Percentiles rank a stretch among this genome's conserved stretches.
Evolutionary conservation across 169 alveolate genomes (phyloP).

Genomic region (Eimeria falciformis): DNA sequence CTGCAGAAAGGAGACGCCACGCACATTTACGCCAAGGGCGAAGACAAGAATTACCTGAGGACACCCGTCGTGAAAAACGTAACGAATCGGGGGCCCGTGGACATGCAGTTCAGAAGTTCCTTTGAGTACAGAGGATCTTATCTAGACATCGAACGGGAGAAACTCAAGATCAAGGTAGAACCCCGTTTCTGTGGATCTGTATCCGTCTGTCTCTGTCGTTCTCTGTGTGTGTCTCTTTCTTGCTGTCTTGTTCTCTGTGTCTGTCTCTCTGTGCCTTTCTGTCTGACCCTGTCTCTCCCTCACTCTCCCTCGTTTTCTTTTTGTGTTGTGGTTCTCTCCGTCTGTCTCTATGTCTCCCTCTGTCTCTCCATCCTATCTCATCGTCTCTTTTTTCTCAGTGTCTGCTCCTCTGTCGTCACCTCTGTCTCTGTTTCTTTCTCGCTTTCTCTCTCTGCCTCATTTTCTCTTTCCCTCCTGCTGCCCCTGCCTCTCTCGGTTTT

Average conservation of each 20-base stretch:
- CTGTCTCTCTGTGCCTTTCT: background rate
- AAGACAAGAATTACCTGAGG: slow-evolving; percentile 52
- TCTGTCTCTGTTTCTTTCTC: background rate
- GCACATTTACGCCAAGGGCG: slow-evolving; percentile 59
- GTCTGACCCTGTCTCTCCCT: background rate
- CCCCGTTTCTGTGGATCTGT: too few relatives aligned
- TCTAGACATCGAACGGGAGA: slow-evolving; percentile 70
- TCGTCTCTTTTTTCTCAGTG: background rate
- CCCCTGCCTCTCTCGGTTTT: too few relatives aligned
- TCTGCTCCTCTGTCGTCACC: too few relatives aligned
- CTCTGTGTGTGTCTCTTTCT: background rate
- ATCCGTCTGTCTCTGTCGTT: background rate
- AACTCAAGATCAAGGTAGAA: slow-evolving; percentile 76
- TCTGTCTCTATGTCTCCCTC: background rate
- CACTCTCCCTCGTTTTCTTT: background rate
- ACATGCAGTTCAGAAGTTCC: slow-evolving; percentile 60
- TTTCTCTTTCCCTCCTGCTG: background rate
- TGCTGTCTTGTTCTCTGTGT: background rate
- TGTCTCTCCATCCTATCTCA: background rate
- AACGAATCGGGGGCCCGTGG: background rate
- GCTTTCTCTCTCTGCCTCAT: background rate
- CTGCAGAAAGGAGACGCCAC: slow-evolving; percentile 47
- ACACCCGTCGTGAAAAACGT: slow-evolving; percentile 24
- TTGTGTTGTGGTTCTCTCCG: background rate
- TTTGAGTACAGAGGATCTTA: slow-evolving; percentile 77